Evolutionary conservation across 192 early-diverging fungal genomes (phyloP), one percentile per base, ranked within the genome.

Genomic region (Phycomyces blakesleeanus): DNA sequence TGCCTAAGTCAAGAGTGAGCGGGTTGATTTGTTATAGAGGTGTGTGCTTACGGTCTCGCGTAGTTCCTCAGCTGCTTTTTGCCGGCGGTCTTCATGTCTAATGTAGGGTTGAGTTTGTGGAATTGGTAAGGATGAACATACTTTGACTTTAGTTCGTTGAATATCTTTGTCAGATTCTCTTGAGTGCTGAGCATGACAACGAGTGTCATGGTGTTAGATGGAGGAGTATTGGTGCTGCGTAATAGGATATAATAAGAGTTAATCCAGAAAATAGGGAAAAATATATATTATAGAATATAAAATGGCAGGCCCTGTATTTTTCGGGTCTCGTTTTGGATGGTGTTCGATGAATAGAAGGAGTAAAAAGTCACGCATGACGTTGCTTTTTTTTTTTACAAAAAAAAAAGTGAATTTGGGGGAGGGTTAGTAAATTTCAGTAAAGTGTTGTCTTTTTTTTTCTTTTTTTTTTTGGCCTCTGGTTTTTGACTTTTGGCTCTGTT

Each of bases 41-140:
- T 37, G 26, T 55, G 15, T 51, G 20, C 78, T 62, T 88, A 88
- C 87, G 66, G 82, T 76, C 58, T 88, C 86, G 57, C 81, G 71
- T 29, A 89, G 62, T 24, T 86, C 81, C 57, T 78, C 81, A 8
- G 80, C 85, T 52, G 87, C 86, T 52, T 73, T 65, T 40, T 71
- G 29, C 56, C 84, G 72, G 47, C 76, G 64, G 37, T 88, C 86
- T 55, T 89, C 87, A 73, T 83, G 82, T 69, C 85, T 89, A 57
- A 14, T 6, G n/a, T 40, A 37, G 26, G 14, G 51, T 10, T 20
- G 24, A 15, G 25, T 9, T 39, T 52, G 27, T 16, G 51, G 25
- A 37, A 18, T 54, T 60, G n/a, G 20, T 14, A 7, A 20, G 16
- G 21, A 52, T 34, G 34, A 10, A 26, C 57, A 59, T 77, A 81